These are phyloP conservation scores for Trichoderma cornu-damae DNA, from an alignment of 2,329 filamentous ascomycete genomes.

Conservation along the genomic window DNA sequence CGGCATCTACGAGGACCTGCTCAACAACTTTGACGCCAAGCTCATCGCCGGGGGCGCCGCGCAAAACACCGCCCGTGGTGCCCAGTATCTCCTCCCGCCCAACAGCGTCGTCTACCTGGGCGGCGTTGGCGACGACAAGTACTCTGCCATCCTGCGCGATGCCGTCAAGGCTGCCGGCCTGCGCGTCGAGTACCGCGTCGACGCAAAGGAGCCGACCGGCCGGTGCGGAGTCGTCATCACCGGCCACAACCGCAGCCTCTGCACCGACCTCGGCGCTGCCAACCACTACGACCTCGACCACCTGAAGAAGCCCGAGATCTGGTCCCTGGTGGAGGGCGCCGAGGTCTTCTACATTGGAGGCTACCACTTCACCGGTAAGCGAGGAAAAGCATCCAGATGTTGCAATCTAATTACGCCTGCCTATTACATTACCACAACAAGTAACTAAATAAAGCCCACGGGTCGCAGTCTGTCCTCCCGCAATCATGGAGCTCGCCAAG, in stretches of 20 bases:
- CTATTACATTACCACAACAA: not conserved
- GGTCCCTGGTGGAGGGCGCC: slow-evolving; percentile 84
- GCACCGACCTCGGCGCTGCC: slow-evolving; percentile 90
- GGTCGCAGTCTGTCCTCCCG: slow-evolving; percentile 70
- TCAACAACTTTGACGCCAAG: slow-evolving; percentile 88
- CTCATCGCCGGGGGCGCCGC: slow-evolving; percentile 93
- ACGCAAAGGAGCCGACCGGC: slow-evolving; percentile 77
- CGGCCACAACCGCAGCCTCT: slow-evolving; percentile 89
- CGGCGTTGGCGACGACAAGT: slow-evolving; percentile 93
- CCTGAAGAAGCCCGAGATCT: slow-evolving; percentile 84
- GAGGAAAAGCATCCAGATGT: not conserved
- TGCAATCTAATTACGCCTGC: not conserved
- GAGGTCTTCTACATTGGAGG: slow-evolving; percentile 90
- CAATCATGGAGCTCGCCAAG: slow-evolving; percentile 83
- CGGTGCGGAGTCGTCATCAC: slow-evolving; percentile 97
- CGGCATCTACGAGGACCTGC: slow-evolving; percentile 85
- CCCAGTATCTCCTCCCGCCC: slow-evolving; percentile 87
- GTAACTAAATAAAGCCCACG: not conserved
- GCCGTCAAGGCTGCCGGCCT: slow-evolving; percentile 85
- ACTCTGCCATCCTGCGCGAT: slow-evolving; percentile 79
- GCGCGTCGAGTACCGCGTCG: slow-evolving; percentile 90
- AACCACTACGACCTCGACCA: slow-evolving; percentile 97
- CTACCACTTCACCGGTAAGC: slow-evolving; percentile 77
- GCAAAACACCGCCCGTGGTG: slow-evolving; percentile 94
- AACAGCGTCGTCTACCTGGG: slow-evolving; percentile 92